Percentiles rank a stretch among this genome's conserved stretches.
Evolutionary conservation across 2,329 filamentous ascomycete species (phyloP).

Genomic region (Lasiodiplodia hormozganensis): DNA sequence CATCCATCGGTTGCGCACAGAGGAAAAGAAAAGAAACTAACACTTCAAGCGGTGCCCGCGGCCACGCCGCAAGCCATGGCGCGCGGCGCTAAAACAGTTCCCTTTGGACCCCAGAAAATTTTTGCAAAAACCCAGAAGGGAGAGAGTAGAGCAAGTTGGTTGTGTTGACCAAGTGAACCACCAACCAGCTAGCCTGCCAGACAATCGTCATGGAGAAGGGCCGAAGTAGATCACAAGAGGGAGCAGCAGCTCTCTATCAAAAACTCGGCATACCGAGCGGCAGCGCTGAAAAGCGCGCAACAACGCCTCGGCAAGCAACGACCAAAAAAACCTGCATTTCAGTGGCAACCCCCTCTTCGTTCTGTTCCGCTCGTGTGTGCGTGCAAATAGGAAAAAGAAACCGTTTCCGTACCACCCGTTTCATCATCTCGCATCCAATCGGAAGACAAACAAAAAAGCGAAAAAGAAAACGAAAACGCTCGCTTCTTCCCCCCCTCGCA

Average conservation of each 20-base stretch:
- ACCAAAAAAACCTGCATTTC: neutral
- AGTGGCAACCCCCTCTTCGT: neutral
- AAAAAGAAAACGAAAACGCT: too few relatives aligned
- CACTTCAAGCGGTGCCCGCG: too few relatives aligned
- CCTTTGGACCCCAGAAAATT: neutral
- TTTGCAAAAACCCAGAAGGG: neutral
- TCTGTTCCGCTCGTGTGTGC: neutral
- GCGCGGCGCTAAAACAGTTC: neutral
- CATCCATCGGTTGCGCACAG: neutral
- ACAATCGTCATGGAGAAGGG: neutral
- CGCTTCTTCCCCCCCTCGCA: too few relatives aligned
- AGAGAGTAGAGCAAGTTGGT: neutral
- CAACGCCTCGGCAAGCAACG: neutral
- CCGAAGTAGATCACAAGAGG: neutral
- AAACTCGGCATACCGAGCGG: neutral
- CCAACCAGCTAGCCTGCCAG: neutral
- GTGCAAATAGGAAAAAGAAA: too few relatives aligned
- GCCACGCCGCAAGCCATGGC: too few relatives aligned
- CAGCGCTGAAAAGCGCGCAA: neutral
- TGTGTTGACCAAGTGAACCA: neutral
- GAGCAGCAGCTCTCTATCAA: neutral
- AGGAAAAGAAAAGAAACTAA: too few relatives aligned
- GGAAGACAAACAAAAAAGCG: neutral
- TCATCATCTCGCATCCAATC: too few relatives aligned
- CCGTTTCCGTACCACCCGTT: too few relatives aligned